phyloP scores from a whole-genome alignment of 2,329 filamentous ascomycete genomes.

The Immersiporthe knoxdaviesiana region DNA sequence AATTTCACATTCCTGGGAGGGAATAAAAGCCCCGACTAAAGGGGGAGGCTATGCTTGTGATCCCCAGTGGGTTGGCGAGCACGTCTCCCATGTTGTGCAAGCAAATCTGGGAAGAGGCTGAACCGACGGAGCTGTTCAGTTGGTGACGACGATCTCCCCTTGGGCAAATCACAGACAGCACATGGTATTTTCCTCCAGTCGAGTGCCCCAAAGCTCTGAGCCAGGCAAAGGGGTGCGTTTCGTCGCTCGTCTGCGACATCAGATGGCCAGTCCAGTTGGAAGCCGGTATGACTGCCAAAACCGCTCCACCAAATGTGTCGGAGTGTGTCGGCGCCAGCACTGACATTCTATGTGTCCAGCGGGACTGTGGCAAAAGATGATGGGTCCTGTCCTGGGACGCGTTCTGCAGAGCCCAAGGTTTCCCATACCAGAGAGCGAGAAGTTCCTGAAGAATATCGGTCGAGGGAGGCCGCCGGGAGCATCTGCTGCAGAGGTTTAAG shows the following conservation, averaged over 20 bases:
- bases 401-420: neutral
- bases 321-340: neutral
- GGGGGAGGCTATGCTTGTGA: neutral
- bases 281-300: neutral
- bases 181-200: neutral
- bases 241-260: conserved; percentile 4
- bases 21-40: neutral
- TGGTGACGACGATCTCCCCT: neutral
- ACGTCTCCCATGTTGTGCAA: neutral
- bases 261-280: neutral
- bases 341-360: neutral
- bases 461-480: neutral
- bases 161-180: neutral
- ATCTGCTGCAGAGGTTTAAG: neutral
- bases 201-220: neutral
- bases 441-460: neutral
- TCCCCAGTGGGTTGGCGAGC: neutral
- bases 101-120: neutral
- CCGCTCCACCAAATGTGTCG: neutral
- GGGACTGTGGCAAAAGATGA: neutral
- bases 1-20: neutral
- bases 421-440: neutral
- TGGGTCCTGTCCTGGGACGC: neutral
- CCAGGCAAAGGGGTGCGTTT: neutral
- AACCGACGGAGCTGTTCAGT: too few species aligned